Base-by-base conservation (phyloP, 345 rosid species). In the Melaleuca alternifolia region DNA sequence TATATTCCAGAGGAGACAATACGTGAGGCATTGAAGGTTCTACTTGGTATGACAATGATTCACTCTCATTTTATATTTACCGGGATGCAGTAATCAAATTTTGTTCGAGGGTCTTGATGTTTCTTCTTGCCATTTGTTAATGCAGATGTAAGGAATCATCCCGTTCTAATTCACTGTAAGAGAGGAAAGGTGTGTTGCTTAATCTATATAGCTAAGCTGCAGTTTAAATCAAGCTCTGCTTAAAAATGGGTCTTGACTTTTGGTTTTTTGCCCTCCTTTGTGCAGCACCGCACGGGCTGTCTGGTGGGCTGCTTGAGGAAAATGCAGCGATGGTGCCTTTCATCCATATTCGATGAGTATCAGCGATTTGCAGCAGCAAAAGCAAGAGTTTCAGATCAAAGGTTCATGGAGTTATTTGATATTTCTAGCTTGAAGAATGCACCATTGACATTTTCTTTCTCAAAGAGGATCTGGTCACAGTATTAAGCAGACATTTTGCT, bases 201-300 rank as follows among this genome's bases (percentile, higher is more conserved):
- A 50, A 82, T 53, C 87, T 76, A 28, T 24, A 51, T 71, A 37
- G 81, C 48, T 71, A 83, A 20, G 59, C 59, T 5, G 50, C 41
- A 51, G 46, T 82, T n/a, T 83, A 54, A 83, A 30, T 37, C 44
- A 5, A 83, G 15, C 62, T 53, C 30, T 41, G 16, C 16, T 83
- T 44, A 16, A 83, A 52, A 6, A 16, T 33, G 16, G 44, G 48
- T 59, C 48, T 37, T 75, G 46, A 30, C 5, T 53, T 33, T 56
- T 44, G 51, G 30, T 26, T 82, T 85, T 50, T 50, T 82, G 41
- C 23, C 84, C 30, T 84, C 51, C 26, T 71, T 18, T 71, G 48
- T 92, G 56, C 95, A 97, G 99, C 99, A 97, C 83, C 97, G 99
- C 65, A 97, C 99, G 14, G 99, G 99, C 75, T 95, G 97, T 89